phyloP scores from a whole-genome alignment of 495 filamentous ascomycete species.

The Xylaria scruposa region DNA sequence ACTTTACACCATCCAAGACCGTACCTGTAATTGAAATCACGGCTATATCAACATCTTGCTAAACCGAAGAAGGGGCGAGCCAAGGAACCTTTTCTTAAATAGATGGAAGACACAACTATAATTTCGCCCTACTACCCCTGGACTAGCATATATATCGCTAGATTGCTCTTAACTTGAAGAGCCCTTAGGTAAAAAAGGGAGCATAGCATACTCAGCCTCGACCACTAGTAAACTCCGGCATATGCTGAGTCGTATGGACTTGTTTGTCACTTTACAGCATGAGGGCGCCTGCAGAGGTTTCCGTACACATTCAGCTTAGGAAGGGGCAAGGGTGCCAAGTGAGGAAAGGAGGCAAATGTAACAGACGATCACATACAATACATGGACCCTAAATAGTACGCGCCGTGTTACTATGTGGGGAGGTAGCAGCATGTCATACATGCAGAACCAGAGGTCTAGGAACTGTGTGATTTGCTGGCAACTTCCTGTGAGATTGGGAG shows the following conservation, averaged over 20 bases:
- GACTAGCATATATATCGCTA: not conserved
- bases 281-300: not conserved
- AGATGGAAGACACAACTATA: not conserved
- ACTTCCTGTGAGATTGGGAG: not conserved
- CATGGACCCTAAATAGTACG: not conserved
- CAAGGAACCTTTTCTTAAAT: too few relatives aligned
- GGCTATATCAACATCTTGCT: not conserved
- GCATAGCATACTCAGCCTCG: too few relatives aligned
- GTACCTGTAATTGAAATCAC: not conserved
- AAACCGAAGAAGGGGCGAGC: not conserved
- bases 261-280: too few relatives aligned
- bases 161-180: not conserved
- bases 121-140: not conserved
- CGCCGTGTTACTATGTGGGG: not conserved
- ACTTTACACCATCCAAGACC: not conserved
- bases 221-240: too few relatives aligned
- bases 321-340: not conserved
- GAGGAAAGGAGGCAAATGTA: not conserved
- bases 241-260: too few relatives aligned
- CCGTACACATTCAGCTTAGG: not conserved
- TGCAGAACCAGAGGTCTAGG: not conserved
- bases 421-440: not conserved
- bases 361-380: not conserved
- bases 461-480: not conserved
- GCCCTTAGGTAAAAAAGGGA: not conserved